Evolutionary conservation across 352 stramenopile genomes (phyloP).

Genomic region (Globisporangium nodosum): DNA sequence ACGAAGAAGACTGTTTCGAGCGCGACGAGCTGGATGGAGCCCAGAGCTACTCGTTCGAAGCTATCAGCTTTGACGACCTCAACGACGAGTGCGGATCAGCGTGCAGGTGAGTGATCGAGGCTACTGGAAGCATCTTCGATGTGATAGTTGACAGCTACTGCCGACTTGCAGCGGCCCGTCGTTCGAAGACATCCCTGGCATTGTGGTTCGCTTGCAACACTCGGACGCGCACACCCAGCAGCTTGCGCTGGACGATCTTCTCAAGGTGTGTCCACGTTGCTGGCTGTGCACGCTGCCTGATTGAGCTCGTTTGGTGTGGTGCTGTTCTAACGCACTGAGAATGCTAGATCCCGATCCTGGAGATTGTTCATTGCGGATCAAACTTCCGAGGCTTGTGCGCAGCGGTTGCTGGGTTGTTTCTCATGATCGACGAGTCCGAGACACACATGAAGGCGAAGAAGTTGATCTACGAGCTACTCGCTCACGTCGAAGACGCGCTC

Average conservation of each 20-base stretch:
- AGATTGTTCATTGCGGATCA: constrained; percentile 43
- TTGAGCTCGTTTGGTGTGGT: background rate
- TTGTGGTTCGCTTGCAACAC: constrained; percentile 3
- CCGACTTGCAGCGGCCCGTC: constrained; percentile 6
- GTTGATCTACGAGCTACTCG: constrained; percentile 35
- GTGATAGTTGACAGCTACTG: background rate
- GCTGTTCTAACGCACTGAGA: background rate
- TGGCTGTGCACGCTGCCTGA: background rate
- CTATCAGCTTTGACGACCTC: constrained; percentile 37
- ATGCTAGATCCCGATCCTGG: constrained; percentile 38
- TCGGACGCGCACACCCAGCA: background rate
- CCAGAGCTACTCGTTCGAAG: constrained; percentile 27
- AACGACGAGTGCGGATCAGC: constrained; percentile 31
- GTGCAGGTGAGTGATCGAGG: constrained; percentile 20
- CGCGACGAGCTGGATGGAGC: background rate
- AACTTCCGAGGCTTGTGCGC: constrained; percentile 27
- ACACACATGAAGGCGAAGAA: constrained; percentile 16
- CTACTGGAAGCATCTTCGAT: no score
- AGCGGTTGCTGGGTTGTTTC: constrained; percentile 26
- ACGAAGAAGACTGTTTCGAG: background rate
- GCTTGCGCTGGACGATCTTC: constrained; percentile 10
- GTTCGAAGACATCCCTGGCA: constrained; percentile 12
- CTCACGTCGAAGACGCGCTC: constrained; percentile 35
- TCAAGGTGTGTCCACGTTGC: constrained; percentile 3
- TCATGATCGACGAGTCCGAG: constrained; percentile 16